Base-by-base conservation (phyloP, 169 alveolate genomes). In the Cryptosporidium muris region DNA sequence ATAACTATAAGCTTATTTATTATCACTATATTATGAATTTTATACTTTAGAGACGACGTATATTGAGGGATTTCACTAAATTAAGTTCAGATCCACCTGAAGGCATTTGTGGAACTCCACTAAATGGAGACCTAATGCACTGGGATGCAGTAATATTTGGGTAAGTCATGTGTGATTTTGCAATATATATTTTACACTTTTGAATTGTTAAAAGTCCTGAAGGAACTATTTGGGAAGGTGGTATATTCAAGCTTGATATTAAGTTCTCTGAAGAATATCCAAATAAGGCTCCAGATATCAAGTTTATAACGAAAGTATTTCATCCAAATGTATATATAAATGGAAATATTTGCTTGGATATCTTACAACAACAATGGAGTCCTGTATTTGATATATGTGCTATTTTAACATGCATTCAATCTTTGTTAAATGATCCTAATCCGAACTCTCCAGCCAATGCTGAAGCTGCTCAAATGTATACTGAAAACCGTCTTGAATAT, bases 71-170 rank as follows among this genome's bases (percentile, higher is more conserved):
- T 58, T 85, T 89, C 48, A 81, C 92, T 81, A 91, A 91, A 80
- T 82, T 91, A 9, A 82, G 91, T 63, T 82, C 90, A 14, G 93
- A 90, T 45, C 89, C 88, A 2, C 92, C 92, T 42, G 89, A 90
- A 36, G 94, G 95, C 47, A 91, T 93, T 38, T 92, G 91, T 49
- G 96, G 95, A 3, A 80, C 94, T 11, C 96, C 96, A 1, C 81
- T 89, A 51, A 92, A 90, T 38, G 94, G 92, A 64, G 92, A 93
- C 40, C 88, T 93, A 80, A 67, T 93, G 88, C 81, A 80, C 47
- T 93, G 96, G 95, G 94, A 93, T 66, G 94, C 95, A 12, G 92
- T 92, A 14, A 93, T 93, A 53, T 93, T 93, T 74, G 96, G 96
- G 60, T 74, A 58, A 74, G 85, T 74, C 60, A 58, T 25, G 0